Evolutionary conservation across 306 rosid genomes (phyloP).

Genomic region (Castanea crenata): DNA sequence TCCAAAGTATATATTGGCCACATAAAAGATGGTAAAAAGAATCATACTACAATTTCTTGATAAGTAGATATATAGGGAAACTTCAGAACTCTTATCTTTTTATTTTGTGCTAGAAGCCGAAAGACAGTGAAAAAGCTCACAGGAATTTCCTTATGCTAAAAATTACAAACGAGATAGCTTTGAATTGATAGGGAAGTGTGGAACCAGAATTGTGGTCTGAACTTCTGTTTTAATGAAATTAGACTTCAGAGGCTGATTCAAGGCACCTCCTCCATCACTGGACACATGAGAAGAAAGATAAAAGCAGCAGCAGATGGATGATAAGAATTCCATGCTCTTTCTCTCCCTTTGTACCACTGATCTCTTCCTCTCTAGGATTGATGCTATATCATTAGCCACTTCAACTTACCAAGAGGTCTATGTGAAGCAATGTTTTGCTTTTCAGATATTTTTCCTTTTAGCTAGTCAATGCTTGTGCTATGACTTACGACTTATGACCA

Average conservation of each 20-base stretch:
- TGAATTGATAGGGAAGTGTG: background rate
- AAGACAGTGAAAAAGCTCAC: background rate
- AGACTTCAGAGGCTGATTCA: background rate
- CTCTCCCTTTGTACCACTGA: background rate
- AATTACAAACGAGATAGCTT: background rate
- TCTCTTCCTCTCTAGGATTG: background rate
- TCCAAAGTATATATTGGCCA: too few relatives aligned
- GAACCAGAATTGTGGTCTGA: background rate
- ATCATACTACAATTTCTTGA: background rate
- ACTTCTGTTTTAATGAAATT: background rate
- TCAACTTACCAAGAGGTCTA: background rate
- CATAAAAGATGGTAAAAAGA: background rate
- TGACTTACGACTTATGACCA: background rate
- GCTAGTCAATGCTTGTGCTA: background rate
- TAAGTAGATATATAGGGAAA: background rate
- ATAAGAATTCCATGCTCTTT: slow-evolving; percentile 3
- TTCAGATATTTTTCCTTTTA: background rate
- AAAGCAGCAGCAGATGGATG: slow-evolving; percentile 13
- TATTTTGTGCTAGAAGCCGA: background rate
- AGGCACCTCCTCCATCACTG: background rate
- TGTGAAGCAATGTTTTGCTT: background rate
- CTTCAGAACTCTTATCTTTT: background rate
- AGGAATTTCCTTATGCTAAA: background rate
- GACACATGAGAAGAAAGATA: background rate
- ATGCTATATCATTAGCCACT: background rate